Percentiles rank a stretch among this genome's conserved stretches.
Evolutionary conservation across 2,329 filamentous ascomycete genomes (phyloP).

Genomic region (Epichloe festucae): DNA sequence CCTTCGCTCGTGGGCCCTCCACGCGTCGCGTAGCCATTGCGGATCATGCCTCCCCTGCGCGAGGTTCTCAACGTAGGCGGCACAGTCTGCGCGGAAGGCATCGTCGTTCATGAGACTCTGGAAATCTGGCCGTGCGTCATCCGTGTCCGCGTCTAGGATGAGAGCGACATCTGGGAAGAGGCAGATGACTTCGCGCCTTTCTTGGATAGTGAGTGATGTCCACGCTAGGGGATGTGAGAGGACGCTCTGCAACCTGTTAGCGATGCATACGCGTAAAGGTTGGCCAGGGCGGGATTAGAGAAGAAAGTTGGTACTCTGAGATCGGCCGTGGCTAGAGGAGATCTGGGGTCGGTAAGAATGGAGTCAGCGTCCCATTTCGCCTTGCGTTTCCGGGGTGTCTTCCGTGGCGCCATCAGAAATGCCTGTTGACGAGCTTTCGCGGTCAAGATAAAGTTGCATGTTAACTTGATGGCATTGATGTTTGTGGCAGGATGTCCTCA

Average conservation of each 20-base stretch:
- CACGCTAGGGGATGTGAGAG: constrained; percentile 26
- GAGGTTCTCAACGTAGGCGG: constrained; percentile 33
- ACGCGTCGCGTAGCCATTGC: constrained; percentile 39
- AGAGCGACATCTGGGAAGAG: constrained; percentile 26
- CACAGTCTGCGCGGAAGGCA: constrained; percentile 33
- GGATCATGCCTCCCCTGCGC: constrained; percentile 35
- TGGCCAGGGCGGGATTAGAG: not conserved
- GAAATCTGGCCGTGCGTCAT: constrained; percentile 27
- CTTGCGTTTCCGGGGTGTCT: constrained; percentile 9
- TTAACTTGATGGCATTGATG: not conserved
- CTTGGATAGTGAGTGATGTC: constrained; percentile 21
- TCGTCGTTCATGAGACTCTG: constrained; percentile 31
- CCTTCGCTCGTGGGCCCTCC: constrained; percentile 35
- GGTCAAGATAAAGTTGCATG: too few relatives aligned
- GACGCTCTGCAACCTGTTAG: constrained; percentile 16
- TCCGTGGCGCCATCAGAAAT: not conserved
- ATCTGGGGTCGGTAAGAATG: constrained; percentile 24
- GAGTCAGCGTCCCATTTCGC: constrained; percentile 24
- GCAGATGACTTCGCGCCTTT: constrained; percentile 23
- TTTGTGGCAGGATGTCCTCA: not conserved
- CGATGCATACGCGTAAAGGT: not conserved
- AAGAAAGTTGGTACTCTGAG: constrained; percentile 16
- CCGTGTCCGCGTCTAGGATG: constrained; percentile 23
- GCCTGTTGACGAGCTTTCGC: too few relatives aligned
- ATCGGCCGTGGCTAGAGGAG: constrained; percentile 25